Evolutionary conservation across 2,329 filamentous ascomycete genomes (phyloP), one percentile per base, ranked within the genome.

Genomic region (Lasiodiplodia hormozganensis): DNA sequence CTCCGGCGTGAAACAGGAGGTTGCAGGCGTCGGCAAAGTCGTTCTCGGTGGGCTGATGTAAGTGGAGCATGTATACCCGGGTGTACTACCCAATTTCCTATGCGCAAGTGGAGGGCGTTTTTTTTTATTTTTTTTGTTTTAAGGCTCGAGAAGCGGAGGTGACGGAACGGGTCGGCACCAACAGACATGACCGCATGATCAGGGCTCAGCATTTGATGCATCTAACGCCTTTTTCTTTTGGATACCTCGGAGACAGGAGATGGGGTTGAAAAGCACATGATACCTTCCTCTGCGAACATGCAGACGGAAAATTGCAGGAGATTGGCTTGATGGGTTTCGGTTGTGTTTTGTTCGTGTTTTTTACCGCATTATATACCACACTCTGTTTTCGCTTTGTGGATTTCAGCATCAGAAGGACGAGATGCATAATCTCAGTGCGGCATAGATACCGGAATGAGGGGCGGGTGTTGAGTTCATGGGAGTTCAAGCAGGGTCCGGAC

Each of bases 41-140:
- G 94, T 98, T 2, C 81, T 98, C 1, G 93, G 94, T 2, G 96
- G 95, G 0, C 82, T 98, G 72, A 90, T 97, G 87, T 89, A 52
- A 52, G 53, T 57, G 36, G 28, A 16, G 34, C 34, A 43, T 21
- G 49, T 67, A 67, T 67, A 67, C 65, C 65, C 65, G 18, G 40
- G 65, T 67, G n/a, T 36, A 14, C 6, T 40, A 23, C 31, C 53
- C 21, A 47, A 57, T 58, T 58, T 47, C 14, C 25, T 52, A 60
- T 38, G 34, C 56, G 36, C 60, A 64, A 38, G 54, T 23, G 21
- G 28, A 53, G 28, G 38, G 40, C 47, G 60, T 21, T 25, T 43
- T 62, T 43, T 62, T 28, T 28, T 28, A 4, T 28, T 28, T 28
- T 58, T 66, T 43, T 38, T 11, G 18, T 23, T 56, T 38, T 28